phyloP scores from a whole-genome alignment of 257 asterid species.

The Ajuga chamaepitys region DNA sequence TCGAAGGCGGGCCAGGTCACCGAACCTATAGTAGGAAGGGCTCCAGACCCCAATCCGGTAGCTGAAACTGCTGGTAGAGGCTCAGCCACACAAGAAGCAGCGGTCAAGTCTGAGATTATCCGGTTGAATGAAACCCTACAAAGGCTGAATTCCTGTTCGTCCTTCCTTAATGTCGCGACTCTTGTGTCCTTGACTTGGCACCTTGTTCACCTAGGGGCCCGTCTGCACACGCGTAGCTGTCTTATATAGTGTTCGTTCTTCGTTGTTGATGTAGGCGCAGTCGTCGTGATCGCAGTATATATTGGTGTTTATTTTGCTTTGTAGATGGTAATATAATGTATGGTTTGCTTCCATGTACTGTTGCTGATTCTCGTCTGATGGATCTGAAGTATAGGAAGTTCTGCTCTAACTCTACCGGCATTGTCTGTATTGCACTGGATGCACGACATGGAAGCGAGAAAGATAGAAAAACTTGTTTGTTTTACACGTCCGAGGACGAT shows the following conservation, averaged over 20 bases:
- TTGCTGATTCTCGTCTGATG: too few relatives aligned
- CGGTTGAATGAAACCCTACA: slow-evolving; percentile 27
- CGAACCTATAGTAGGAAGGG: not conserved
- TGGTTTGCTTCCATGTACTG: too few relatives aligned
- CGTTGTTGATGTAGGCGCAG: not conserved
- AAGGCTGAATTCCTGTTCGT: slow-evolving; percentile 55
- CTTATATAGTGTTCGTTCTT: not conserved
- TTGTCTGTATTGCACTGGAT: too few relatives aligned
- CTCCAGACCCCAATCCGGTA: slow-evolving; percentile 5
- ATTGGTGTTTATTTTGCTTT: not conserved
- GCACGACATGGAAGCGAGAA: too few relatives aligned
- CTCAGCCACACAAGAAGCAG: not conserved
- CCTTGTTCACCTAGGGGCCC: slow-evolving; percentile 43
- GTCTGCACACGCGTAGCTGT: slow-evolving; percentile 11
- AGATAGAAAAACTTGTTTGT: too few relatives aligned
- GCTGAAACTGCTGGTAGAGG: slow-evolving; percentile 18
- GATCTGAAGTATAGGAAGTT: too few relatives aligned
- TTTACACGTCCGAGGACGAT: too few relatives aligned
- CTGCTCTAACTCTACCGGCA: too few relatives aligned
- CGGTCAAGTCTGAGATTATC: slow-evolving; percentile 18
- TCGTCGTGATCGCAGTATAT: not conserved
- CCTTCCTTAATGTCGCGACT: slow-evolving; percentile 50
- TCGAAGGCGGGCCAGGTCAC: slow-evolving; percentile 10
- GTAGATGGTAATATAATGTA: too few relatives aligned
- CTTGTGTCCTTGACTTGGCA: slow-evolving; percentile 58